Evolutionary conservation across 2,329 filamentous ascomycete genomes (phyloP).

Genomic region (Cercospora sp.): DNA sequence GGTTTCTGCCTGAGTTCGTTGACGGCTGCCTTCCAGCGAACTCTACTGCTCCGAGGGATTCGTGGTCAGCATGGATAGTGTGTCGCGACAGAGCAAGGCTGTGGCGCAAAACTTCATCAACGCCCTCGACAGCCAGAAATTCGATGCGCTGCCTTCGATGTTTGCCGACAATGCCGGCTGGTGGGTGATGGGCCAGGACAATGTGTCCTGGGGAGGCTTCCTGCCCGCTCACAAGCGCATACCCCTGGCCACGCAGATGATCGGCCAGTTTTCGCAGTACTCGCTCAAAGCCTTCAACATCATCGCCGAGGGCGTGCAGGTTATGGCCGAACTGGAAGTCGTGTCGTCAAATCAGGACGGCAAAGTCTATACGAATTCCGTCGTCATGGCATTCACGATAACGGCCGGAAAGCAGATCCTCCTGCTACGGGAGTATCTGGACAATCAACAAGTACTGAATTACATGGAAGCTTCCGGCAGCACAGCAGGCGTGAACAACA

Average conservation of each 20-base stretch:
- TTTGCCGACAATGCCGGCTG: constrained; percentile 12
- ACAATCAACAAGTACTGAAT: constrained; percentile 15
- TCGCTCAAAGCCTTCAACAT: constrained; percentile 16
- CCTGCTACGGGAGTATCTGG: constrained; percentile 13
- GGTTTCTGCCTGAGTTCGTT: neutral
- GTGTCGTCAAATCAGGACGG: constrained; percentile 10
- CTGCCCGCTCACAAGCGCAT: constrained; percentile 6
- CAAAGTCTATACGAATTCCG: constrained; percentile 11
- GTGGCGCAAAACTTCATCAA: constrained; percentile 14
- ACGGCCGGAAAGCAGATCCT: constrained; percentile 12
- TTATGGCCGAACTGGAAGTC: constrained; percentile 14
- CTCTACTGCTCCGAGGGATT: neutral
- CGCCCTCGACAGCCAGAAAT: constrained; percentile 12
- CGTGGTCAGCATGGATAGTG: constrained; percentile 9
- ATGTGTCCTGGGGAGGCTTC: constrained; percentile 12
- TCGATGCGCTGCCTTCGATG: constrained; percentile 8
- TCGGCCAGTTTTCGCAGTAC: constrained; percentile 11
- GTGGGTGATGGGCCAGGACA: constrained; percentile 15
- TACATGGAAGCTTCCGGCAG: constrained; percentile 14
- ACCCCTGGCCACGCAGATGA: constrained; percentile 12
- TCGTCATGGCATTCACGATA: constrained; percentile 13
- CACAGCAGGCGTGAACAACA: constrained; percentile 7
- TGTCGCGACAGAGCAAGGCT: constrained; percentile 12
- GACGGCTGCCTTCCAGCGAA: neutral
- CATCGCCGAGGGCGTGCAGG: constrained; percentile 14